Conservation (phyloP, 352 stramenopile species). For the Phytophthora pisi region DNA sequence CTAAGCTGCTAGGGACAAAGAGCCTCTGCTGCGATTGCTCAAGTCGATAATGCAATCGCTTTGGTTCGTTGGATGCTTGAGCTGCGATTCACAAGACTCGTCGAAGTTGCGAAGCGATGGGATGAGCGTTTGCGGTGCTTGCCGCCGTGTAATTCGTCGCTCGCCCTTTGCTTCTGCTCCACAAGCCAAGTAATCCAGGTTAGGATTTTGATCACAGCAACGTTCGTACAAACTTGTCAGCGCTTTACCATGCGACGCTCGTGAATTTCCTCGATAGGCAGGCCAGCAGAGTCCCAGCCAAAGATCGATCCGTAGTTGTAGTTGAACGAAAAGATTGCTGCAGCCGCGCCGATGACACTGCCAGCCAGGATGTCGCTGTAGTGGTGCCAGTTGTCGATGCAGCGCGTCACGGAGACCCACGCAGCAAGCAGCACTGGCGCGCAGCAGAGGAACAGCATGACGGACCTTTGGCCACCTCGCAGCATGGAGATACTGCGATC, state of each 20-base stretch:
- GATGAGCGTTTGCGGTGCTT: constrained; percentile 24
- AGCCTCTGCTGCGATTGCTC: constrained; percentile 4
- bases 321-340: constrained; percentile 41
- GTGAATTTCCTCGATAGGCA: constrained; percentile 48
- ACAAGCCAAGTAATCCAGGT: background rate
- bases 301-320: constrained; percentile 70
- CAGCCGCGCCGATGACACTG: constrained; percentile 46
- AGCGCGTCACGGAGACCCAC: constrained; percentile 68
- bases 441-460: constrained; percentile 68
- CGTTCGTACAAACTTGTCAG: background rate
- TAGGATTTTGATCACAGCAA: background rate
- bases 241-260: constrained; percentile 31
- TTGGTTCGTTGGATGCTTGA: background rate
- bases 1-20: background rate
- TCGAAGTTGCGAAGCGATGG: constrained; percentile 49
- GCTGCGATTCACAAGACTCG: constrained; percentile 38
- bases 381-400: constrained; percentile 83
- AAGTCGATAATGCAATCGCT: constrained; percentile 4
- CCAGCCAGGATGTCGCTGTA: constrained; percentile 68
- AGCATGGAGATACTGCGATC: constrained; percentile 46
- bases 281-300: constrained; percentile 45
- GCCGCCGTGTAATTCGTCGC: constrained; percentile 8
- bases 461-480: constrained; percentile 46
- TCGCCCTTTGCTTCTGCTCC: constrained; percentile 1
- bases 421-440: constrained; percentile 53